phyloP scores from a whole-genome alignment of 1,284 basidiomycete species.

The Fomitiporia mediterranea region DNA sequence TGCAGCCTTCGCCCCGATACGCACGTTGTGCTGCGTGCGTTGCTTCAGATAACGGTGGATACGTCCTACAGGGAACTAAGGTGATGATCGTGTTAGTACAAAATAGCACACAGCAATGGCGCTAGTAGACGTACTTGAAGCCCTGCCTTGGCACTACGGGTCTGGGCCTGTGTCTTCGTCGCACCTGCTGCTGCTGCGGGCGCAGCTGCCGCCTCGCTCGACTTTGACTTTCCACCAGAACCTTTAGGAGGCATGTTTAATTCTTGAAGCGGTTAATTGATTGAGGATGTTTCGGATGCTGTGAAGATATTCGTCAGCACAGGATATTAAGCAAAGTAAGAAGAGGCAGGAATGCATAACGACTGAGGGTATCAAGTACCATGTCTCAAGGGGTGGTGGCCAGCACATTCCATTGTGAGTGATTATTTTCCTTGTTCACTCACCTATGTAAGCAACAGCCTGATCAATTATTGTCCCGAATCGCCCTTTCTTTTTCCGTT shows the following conservation, averaged over 20 bases:
- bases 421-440: background rate
- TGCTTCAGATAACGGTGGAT: slow-evolving; percentile 93
- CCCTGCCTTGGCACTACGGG: slow-evolving; percentile 79
- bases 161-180: slow-evolving; percentile 46
- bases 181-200: slow-evolving; percentile 29
- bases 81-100: background rate
- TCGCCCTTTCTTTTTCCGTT: slow-evolving; percentile 1
- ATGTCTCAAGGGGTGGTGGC: background rate
- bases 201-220: slow-evolving; percentile 29
- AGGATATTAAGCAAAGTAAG: background rate
- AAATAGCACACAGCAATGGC: background rate
- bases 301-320: background rate
- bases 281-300: background rate
- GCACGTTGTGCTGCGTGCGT: slow-evolving; percentile 89
- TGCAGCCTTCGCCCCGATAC: slow-evolving; percentile 89
- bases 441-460: background rate
- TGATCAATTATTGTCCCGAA: background rate
- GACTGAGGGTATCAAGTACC: too few species aligned
- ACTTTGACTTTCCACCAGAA: slow-evolving; percentile 43
- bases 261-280: background rate
- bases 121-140: slow-evolving; percentile 57
- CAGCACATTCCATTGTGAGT: background rate
- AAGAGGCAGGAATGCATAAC: too few species aligned
- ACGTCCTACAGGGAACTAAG: slow-evolving; percentile 50
- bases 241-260: slow-evolving; percentile 36